Evolutionary conservation across 768 basidiomycete species (phyloP), one percentile per base, ranked within the genome.

Genomic region (Boletellus ananiceps): DNA sequence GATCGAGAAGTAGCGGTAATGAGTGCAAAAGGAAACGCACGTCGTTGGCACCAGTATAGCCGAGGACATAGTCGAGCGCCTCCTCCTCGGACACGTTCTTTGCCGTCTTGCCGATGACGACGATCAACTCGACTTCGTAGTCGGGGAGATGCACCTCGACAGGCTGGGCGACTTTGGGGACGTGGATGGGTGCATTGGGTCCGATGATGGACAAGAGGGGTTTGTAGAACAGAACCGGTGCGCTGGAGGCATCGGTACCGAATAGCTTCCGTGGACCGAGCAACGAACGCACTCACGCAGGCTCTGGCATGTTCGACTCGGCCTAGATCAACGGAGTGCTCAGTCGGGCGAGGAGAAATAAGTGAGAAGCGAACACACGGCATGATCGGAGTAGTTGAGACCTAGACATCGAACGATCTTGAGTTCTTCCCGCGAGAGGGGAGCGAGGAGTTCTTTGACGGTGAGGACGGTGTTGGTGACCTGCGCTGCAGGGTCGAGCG

Each of bases 381-480:
- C 89, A 70, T 91, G 88, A 58, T 90, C 88, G n/a, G 78, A 77
- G 61, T 92, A 92, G 63, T 92, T 92, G 41, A 92, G 69, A 0
- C 88, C 88, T 12, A 92, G 68, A 67, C 87, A 89, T 11, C 88
- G 78, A 23, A 88, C 86, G 3, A 84, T 68, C 52, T 79, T 80
- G 54, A 89, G 73, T 59, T 88, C 74, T 52, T 84, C 79, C 36
- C 77, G 71, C 8, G 84, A 75, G 21, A 92, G 73, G 11, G 88
- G 88, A 3, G 81, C 71, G 15, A 92, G 75, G 33, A 92, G 78
- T 36, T 78, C 72, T 62, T 82, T 78, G 36, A 89, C 87, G 3
- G 87, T 89, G 38, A 91, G 70, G 0, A 84, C 64, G 18, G 72
- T 81, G 49, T 69, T 70, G 14, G 85, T 80, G 18, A 92, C 74